Evolutionary conservation across 1,139 yeast genomes (phyloP).

Genomic region (Taphrina wiesneri): DNA sequence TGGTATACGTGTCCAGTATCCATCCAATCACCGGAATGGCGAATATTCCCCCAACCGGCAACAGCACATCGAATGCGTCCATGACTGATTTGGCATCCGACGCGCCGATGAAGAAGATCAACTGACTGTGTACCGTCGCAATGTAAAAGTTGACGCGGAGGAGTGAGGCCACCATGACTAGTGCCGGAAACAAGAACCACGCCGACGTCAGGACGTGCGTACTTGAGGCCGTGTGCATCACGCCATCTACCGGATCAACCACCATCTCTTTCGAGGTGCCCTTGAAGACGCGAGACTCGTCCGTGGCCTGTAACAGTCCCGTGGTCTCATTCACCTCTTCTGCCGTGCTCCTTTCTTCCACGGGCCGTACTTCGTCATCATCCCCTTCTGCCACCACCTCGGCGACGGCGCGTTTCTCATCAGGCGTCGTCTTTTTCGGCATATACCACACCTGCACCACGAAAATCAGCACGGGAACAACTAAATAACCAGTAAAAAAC

Average conservation of each 20-base stretch:
- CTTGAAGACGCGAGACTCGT: slow-evolving; percentile 33
- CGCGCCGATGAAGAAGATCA: background rate
- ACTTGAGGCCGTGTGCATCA: slow-evolving; percentile 7
- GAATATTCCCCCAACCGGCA: slow-evolving; percentile 49
- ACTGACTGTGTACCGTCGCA: slow-evolving; percentile 17
- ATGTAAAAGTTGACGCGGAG: slow-evolving; percentile 22
- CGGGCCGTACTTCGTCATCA: slow-evolving; percentile 50
- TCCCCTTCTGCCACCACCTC: slow-evolving; percentile 66
- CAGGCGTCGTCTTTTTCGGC: slow-evolving; percentile 62
- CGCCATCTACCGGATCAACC: slow-evolving; percentile 28
- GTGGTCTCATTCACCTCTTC: slow-evolving; percentile 56
- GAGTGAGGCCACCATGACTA: slow-evolving; percentile 15
- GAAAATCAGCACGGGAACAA: slow-evolving; percentile 73
- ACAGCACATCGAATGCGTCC: slow-evolving; percentile 59
- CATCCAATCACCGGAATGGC: slow-evolving; percentile 83
- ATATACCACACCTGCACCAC: slow-evolving; percentile 71
- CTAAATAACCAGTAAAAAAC: slow-evolving; percentile 66
- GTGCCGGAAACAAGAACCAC: slow-evolving; percentile 10
- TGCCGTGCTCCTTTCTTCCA: background rate
- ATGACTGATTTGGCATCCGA: slow-evolving; percentile 45
- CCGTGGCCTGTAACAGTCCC: slow-evolving; percentile 45
- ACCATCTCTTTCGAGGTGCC: slow-evolving; percentile 19
- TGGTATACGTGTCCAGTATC: slow-evolving; percentile 71
- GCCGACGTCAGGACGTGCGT: slow-evolving; percentile 1
- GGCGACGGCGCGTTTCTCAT: background rate